phyloP scores from a whole-genome alignment of 108 stramenopile genomes.

The Schizochytrium sp. region DNA sequence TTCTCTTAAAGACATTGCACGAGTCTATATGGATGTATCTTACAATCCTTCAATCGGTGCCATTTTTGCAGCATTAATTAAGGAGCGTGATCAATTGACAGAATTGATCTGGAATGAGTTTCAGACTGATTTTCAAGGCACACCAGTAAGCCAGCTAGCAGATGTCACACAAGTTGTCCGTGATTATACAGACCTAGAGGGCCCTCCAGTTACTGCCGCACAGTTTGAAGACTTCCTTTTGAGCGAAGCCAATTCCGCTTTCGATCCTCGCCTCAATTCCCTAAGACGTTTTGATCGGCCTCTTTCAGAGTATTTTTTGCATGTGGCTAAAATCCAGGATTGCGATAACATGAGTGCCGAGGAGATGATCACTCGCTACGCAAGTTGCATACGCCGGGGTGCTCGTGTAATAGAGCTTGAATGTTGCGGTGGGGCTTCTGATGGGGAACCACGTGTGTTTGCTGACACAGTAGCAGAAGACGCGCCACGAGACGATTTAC shows the following conservation, averaged over 20 bases:
- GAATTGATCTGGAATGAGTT: constrained; percentile 39
- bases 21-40: constrained; percentile 22
- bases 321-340: constrained; percentile 51
- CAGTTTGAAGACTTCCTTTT: constrained; percentile 34
- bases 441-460: constrained; percentile 37
- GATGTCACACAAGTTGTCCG: background rate
- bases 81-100: constrained; percentile 28
- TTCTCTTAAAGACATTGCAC: background rate
- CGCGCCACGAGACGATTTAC: background rate
- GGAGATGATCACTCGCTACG: background rate
- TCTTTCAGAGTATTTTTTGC: constrained; percentile 15
- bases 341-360: background rate
- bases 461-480: background rate
- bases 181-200: constrained; percentile 2
- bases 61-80: constrained; percentile 54
- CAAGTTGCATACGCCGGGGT: background rate
- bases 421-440: constrained; percentile 33
- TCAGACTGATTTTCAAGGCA: constrained; percentile 42
- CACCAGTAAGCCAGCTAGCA: background rate
- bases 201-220: constrained; percentile 35
- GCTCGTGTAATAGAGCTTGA: constrained; percentile 22
- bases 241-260: background rate
- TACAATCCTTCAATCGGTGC: constrained; percentile 54
- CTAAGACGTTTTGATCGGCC: constrained; percentile 16
- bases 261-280: constrained; percentile 34